Conservation (phyloP, 1,284 basidiomycete species). For the Leccinum huronense region DNA sequence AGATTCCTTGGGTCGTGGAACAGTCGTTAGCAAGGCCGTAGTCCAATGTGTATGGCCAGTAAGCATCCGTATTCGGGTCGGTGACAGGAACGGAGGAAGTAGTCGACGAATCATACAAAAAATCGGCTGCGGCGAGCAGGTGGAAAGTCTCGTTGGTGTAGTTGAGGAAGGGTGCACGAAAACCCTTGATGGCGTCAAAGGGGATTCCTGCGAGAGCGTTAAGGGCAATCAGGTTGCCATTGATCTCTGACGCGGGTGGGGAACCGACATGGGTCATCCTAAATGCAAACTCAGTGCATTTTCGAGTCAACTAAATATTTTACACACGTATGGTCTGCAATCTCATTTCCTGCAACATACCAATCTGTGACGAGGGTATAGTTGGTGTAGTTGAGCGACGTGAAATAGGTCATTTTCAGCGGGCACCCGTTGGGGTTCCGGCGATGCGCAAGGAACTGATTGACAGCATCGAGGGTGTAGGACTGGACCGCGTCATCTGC, state of each 20-base stretch:
- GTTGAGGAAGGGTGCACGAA: constrained; percentile 9
- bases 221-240: constrained; percentile 8
- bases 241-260: constrained; percentile 3
- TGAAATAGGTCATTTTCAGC: constrained; percentile 75
- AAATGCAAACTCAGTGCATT: neutral
- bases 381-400: constrained; percentile 74
- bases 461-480: constrained; percentile 10
- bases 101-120: constrained; percentile 27
- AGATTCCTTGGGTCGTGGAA: constrained; percentile 52
- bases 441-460: constrained; percentile 7
- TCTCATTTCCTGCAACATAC: constrained; percentile 73
- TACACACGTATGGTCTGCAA: constrained; percentile 12
- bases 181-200: constrained; percentile 2
- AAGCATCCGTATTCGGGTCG: constrained; percentile 69
- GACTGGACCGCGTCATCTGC: constrained; percentile 10
- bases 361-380: constrained; percentile 82
- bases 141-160: constrained; percentile 5
- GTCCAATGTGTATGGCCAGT: constrained; percentile 73
- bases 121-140: neutral
- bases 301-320: neutral
- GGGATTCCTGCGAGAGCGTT: constrained; percentile 5
- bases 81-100: constrained; percentile 69
- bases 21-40: constrained; percentile 82
- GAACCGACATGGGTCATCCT: constrained; percentile 10
- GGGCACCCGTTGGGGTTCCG: constrained; percentile 23